Base-by-base conservation (phyloP, 768 basidiomycete species). In the Boletus patriciae region DNA sequence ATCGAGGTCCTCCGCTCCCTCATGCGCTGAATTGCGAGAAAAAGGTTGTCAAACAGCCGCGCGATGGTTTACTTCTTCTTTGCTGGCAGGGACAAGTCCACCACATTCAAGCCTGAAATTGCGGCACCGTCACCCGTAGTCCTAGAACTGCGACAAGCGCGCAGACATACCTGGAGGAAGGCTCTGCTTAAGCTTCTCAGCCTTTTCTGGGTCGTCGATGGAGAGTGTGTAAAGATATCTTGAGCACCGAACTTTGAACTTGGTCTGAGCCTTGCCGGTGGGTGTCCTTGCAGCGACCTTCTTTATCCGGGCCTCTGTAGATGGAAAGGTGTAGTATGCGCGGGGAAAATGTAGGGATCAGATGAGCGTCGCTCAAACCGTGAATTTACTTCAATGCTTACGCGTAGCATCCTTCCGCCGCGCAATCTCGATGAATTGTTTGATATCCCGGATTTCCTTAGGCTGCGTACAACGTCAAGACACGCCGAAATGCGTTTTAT, bases 171-270 rank as follows among this genome's bases (percentile, higher is more conserved):
- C 92, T 68, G 97, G 97, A 51, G 96, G 96, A 50, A 99, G 81
- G 70, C 86, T 88, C 80, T 92, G 92, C 80, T 88, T 85, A 67
- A 99, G 86, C 82, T 98, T 99, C 75, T 97, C 94, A 40, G 97
- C 96, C 83, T 98, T 98, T 76, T 97, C 94, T 70, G 92, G 85
- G 79, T 99, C 97, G 73, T 94, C 90, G 72, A 98, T 76, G 59
- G 87, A 84, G 62, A 98, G 85, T n/a, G 97, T 98, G 87, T 99
- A 99, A 59, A 95, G 87, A 76, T 94, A 94, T 74, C 91, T 84
- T 58, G 91, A 89, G 81, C 95, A 98, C 74, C 97, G 85, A 72
- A 99, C 86, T 84, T 99, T 99, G 87, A 98, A 98, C 80, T 98
- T 99, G 72, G 91, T 96, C 77, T 85, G 81, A 36, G 81, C 80